Evolutionary conservation across 305 asterid genomes (phyloP).

Genomic region (Fraxinus sp.): DNA sequence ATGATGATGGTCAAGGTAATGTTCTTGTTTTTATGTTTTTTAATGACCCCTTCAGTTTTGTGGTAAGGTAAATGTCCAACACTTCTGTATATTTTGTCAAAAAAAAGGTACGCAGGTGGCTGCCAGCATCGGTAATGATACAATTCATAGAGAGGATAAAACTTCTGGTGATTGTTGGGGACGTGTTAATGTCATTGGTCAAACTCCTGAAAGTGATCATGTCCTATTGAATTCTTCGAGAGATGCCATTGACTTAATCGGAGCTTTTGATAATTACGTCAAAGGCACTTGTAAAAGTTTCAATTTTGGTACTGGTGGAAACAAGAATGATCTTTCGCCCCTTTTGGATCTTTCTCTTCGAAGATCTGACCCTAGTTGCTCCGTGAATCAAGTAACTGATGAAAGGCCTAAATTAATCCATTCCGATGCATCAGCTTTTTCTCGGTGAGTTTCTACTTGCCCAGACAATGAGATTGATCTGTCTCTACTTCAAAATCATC

Average conservation of each 20-base stretch:
- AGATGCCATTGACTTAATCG: constrained; percentile 78
- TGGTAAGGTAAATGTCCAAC: constrained; percentile 13
- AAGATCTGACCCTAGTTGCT: constrained; percentile 52
- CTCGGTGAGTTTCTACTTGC: constrained; percentile 58
- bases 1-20: constrained; percentile 43
- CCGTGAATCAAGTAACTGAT: constrained; percentile 48
- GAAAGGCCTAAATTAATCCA: constrained; percentile 59
- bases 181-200: constrained; percentile 28
- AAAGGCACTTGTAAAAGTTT: constrained; percentile 35
- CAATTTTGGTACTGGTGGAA: constrained; percentile 35
- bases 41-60: constrained; percentile 1
- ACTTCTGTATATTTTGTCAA: background rate
- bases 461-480: background rate
- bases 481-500: background rate
- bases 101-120: constrained; percentile 34
- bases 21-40: background rate
- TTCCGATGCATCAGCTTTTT: constrained; percentile 89
- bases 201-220: constrained; percentile 29
- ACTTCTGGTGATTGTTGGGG: constrained; percentile 29
- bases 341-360: constrained; percentile 70
- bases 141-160: constrained; percentile 32
- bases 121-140: constrained; percentile 23
- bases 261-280: constrained; percentile 61
- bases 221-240: constrained; percentile 31
- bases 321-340: constrained; percentile 51